Base-by-base conservation (phyloP, 164 flowering plant genomes). In the Nymphaea colorata region DNA sequence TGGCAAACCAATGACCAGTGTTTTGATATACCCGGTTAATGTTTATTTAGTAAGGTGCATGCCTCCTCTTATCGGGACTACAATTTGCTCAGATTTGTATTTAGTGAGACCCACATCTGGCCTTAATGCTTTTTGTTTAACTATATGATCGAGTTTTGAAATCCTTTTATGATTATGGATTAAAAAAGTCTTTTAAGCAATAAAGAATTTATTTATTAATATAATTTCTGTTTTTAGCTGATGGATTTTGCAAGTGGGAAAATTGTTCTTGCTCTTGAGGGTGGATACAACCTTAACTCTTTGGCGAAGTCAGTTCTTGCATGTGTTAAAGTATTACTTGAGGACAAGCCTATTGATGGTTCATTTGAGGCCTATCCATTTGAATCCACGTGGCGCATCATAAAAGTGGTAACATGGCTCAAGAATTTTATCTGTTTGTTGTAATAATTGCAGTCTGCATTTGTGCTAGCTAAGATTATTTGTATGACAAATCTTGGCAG, bases 221-320 rank as follows among this genome's bases (percentile, higher is more conserved):
- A 64, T 43, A 63, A 53, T 47, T 72, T 0, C 66, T 5, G 42
- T 63, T 69, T 71, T 75, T 79, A 95, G 99, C 76, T 95, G 76
- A 83, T 88, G 93, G 84, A 85, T 67, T 92, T 92, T 76, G 93
- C 97, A 3, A 72, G 78, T 42, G 97, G 99, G 62, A 92, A 80
- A 74, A 81, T 95, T 75, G 79, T 95, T 43, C 80, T 95, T 82
- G 86, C 90, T 65, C 79, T 95, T 71, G 99, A 95, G 80, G 99
- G 99, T 47, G 98, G 99, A 64, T 95, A 95, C 69, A 89, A 95
- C 78, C 93, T 92, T n/a, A 72, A 77, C 16, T 89, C 99, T 55
- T 69, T 87, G 65, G 90, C 94, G 72, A 83, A 85, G 70, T 95
- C 97, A 45, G 87, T 78, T 42, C 86, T 81, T 68, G 94, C 97